Conservation (phyloP, 805 yeast genomes). For the Candida insectalens region DNA sequence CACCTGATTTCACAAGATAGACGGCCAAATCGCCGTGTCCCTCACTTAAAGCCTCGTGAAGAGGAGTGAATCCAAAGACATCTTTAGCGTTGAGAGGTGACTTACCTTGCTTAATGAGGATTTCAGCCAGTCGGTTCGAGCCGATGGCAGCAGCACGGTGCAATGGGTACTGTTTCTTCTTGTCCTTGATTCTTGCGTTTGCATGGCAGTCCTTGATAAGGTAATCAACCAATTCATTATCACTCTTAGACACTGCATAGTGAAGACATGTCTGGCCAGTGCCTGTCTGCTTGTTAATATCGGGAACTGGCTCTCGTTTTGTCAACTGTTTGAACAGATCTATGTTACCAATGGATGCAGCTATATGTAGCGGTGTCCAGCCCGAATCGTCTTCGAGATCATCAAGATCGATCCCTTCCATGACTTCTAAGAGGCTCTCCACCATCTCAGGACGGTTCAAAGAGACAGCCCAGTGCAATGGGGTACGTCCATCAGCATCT, state of each 20-base stretch:
- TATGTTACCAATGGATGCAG: constrained; percentile 62
- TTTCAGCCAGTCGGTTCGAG: constrained; percentile 41
- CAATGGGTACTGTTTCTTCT: constrained; percentile 52
- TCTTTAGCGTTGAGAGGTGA: constrained; percentile 67
- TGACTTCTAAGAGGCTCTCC: constrained; percentile 27
- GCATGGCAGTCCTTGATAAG: constrained; percentile 49
- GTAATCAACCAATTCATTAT: constrained; percentile 39
- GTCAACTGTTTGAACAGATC: constrained; percentile 43
- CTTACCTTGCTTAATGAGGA: constrained; percentile 41
- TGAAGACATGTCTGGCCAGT: constrained; percentile 71
- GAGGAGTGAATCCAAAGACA: constrained; percentile 68
- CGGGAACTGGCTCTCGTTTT: constrained; percentile 42
- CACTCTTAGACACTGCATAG: constrained; percentile 65
- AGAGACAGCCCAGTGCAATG: constrained; percentile 86
- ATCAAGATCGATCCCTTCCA: constrained; percentile 42
- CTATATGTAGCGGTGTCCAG: constrained; percentile 85
- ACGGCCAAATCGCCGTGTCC: constrained; percentile 76
- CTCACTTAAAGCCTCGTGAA: constrained; percentile 87
- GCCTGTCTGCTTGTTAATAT: constrained; percentile 47
- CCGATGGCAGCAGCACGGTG: constrained; percentile 84
- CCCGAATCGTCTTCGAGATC: constrained; percentile 65
- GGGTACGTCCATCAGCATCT: constrained; percentile 72
- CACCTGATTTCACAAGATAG: constrained; percentile 53
- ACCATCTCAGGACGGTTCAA: constrained; percentile 45
- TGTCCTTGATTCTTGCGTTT: constrained; percentile 58